Conservation (phyloP, 2,329 filamentous ascomycete genomes). For the Paecilomyces niveus region DNA sequence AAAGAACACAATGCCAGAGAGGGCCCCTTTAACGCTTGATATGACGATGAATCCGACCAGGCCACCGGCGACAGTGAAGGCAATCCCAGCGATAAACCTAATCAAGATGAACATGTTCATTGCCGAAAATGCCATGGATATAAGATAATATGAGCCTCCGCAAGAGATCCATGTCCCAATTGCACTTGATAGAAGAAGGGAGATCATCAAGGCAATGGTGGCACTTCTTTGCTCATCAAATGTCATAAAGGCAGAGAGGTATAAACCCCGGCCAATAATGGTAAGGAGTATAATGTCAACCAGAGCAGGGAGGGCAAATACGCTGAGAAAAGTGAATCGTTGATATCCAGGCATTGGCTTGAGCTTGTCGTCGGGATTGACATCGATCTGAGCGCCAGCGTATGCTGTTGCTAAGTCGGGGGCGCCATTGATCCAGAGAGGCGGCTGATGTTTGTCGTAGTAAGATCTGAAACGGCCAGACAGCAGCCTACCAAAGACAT, state of each 20-base stretch:
- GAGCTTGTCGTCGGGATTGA: constrained; percentile 41
- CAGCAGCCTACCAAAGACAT: constrained; percentile 40
- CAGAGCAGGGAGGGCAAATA: constrained; percentile 57
- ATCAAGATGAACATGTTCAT: constrained; percentile 50
- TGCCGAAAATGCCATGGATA: constrained; percentile 49
- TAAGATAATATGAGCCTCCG: constrained; percentile 56
- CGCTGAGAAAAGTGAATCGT: constrained; percentile 51
- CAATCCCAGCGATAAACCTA: constrained; percentile 45
- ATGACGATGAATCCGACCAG: constrained; percentile 49
- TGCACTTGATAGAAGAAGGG: constrained; percentile 52
- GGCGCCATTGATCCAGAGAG: constrained; percentile 44
- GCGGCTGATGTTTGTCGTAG: constrained; percentile 42
- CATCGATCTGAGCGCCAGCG: constrained; percentile 46
- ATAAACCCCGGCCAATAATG: constrained; percentile 53
- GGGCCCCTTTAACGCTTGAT: constrained; percentile 36
- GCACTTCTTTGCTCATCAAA: constrained; percentile 44
- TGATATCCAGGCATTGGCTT: constrained; percentile 41
- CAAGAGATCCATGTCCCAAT: constrained; percentile 59
- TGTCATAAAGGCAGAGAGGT: constrained; percentile 53
- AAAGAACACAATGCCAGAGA: constrained; percentile 50
- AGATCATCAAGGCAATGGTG: constrained; percentile 52
- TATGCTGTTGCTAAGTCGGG: constrained; percentile 46
- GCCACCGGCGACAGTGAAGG: constrained; percentile 45
- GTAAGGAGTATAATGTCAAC: constrained; percentile 55
- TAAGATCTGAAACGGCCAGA: constrained; percentile 36